Evolutionary conservation across 176 grass and related monocot genomes (phyloP), one percentile per base, ranked within the genome.

Genomic region (Juncus effusus): DNA sequence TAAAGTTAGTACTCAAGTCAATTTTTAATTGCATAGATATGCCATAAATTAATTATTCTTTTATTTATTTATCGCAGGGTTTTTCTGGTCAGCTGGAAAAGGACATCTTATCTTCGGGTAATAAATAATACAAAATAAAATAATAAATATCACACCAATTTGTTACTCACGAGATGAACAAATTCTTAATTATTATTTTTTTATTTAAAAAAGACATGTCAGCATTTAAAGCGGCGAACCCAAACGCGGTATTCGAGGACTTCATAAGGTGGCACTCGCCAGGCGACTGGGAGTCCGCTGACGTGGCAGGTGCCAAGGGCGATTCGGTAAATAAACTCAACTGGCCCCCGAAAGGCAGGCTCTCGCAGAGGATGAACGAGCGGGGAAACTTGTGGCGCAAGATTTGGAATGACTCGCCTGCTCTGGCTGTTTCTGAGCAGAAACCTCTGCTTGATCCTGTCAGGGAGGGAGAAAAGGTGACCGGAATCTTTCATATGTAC

Each of bases 151-250:
- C 50, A 57, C 40, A 38, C 13, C 3, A 0, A 0, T 74, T 58
- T 57, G 64, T 79, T 64, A 54, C 52, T 14, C 60, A 40, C 12
- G 47, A 56, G 41, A 62, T 65, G 16, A 35, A 58, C 51, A 3
- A 38, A 60, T 73, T 68, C 61, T 51, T 16, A 77, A 40, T 13
- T 63, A 63, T 39, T 76, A 53, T 79, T 5, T 69, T 40, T 76
- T 83, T 69, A 15, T 69, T 73, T 3, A 14, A 76, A 36, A 39
- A 84, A 99, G 94, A 99, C 77, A 99, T 99, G 94, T 99, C 94
- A 59, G 94, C 94, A 45, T 99, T 99, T 82, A 99, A 99, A 89
- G 94, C 94, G 54, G 88, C 94, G 84, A 99, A 99, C 16, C 94
- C 88, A 73, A 86, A 92, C 61, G 78, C 83, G 47, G 80, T 84